Percentiles rank a stretch among this genome's conserved stretches.
These are phyloP conservation scores for Starmerella stigmatis DNA, from an alignment of 805 yeast genomes.

Conservation along the genomic window DNA sequence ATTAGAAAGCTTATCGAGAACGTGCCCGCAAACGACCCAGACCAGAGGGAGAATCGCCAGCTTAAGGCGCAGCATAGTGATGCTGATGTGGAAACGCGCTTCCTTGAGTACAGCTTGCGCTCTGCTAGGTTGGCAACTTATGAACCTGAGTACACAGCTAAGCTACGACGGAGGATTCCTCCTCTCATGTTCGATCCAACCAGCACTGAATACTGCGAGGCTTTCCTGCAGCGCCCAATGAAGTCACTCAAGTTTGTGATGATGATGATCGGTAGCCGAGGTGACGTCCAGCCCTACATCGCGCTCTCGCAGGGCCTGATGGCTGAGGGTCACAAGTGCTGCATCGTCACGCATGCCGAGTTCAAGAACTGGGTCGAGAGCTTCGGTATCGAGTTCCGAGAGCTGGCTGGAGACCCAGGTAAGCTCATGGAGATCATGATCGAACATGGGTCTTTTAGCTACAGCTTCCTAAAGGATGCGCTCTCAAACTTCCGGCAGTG, in stretches of 20 bases:
- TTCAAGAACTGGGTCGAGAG: slow-evolving; percentile 62
- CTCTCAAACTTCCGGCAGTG: slow-evolving; percentile 67
- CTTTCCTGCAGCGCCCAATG: slow-evolving; percentile 39
- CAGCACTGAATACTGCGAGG: slow-evolving; percentile 16
- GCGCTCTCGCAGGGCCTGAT: slow-evolving; percentile 73
- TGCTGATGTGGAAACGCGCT: slow-evolving; percentile 8
- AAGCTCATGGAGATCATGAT: slow-evolving; percentile 90
- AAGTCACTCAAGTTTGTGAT: slow-evolving; percentile 51
- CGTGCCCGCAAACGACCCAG: neutral
- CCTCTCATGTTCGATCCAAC: slow-evolving; percentile 25
- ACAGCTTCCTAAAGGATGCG: slow-evolving; percentile 74
- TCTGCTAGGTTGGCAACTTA: slow-evolving; percentile 23
- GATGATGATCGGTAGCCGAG: slow-evolving; percentile 87
- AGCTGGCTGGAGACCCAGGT: slow-evolving; percentile 86
- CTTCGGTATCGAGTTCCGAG: slow-evolving; percentile 58
- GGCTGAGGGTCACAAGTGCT: slow-evolving; percentile 72
- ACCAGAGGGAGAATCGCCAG: neutral
- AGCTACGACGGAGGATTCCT: slow-evolving; percentile 19
- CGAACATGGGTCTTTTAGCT: slow-evolving; percentile 76
- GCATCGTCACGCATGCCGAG: slow-evolving; percentile 78
- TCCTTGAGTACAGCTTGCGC: slow-evolving; percentile 18
- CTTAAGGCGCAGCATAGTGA: neutral
- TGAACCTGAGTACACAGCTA: slow-evolving; percentile 16
- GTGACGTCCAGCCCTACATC: slow-evolving; percentile 94
- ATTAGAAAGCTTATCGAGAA: slow-evolving; percentile 38